Conservation (phyloP, 1,284 basidiomycete species). For the Cystobasidium sp. region DNA sequence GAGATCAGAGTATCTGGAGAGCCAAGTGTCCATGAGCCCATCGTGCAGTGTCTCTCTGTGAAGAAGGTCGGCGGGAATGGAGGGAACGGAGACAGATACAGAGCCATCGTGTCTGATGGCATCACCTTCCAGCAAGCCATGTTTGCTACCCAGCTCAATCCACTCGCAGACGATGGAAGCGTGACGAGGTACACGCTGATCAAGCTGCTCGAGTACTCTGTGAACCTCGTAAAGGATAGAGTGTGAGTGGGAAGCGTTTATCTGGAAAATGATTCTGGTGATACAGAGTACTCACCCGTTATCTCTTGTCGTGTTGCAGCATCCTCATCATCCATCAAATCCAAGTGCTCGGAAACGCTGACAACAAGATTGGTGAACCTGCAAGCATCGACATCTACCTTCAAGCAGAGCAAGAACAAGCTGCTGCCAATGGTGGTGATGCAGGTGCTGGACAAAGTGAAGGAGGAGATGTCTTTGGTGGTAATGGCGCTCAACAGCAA, state of each 20-base stretch:
- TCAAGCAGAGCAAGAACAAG: constrained; percentile 22
- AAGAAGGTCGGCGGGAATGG: constrained; percentile 34
- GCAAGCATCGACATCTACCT: constrained; percentile 58
- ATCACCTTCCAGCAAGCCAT: constrained; percentile 84
- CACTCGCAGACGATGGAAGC: constrained; percentile 70
- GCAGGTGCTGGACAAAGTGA: background rate
- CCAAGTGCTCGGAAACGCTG: constrained; percentile 59
- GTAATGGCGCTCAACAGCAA: constrained; percentile 15
- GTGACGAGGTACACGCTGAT: constrained; percentile 76
- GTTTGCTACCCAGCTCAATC: constrained; percentile 90
- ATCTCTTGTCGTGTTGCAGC: constrained; percentile 57
- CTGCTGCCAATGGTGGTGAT: constrained; percentile 11
- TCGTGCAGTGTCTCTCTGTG: constrained; percentile 40
- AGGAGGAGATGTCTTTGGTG: constrained; percentile 1
- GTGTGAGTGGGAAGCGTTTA: constrained; percentile 69
- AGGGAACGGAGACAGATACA: constrained; percentile 21
- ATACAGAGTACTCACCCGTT: background rate
- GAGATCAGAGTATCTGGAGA: constrained; percentile 18
- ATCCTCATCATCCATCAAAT: constrained; percentile 79
- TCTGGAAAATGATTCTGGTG: too few relatives aligned
- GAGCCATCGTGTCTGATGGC: constrained; percentile 40
- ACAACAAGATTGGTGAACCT: constrained; percentile 78
- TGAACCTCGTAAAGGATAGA: constrained; percentile 82
- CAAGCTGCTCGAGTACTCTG: constrained; percentile 75
- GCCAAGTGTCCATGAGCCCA: constrained; percentile 25